A percentile compares a stretch with the other conserved stretches of the same genome.
These are phyloP conservation scores for Periconia sp. DNA, from an alignment of 2,329 filamentous ascomycete genomes.

Conservation along the genomic window DNA sequence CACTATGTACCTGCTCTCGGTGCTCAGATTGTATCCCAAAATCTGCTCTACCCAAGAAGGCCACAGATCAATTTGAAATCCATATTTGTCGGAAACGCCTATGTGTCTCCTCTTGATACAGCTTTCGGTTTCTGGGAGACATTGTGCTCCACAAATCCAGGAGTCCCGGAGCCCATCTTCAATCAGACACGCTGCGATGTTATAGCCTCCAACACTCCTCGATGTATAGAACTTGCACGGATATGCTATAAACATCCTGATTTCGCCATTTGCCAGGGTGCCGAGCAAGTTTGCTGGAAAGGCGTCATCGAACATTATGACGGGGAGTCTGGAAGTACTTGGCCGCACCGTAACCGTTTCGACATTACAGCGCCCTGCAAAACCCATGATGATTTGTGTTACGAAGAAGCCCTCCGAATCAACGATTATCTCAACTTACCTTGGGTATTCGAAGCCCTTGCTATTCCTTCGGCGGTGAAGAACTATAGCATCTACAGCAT, in stretches of 20 bases:
- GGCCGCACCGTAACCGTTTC: slow-evolving; percentile 43
- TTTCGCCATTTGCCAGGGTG: slow-evolving; percentile 45
- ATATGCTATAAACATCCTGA: slow-evolving; percentile 46
- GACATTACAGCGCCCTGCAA: slow-evolving; percentile 47
- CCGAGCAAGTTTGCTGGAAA: slow-evolving; percentile 40
- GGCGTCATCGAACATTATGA: slow-evolving; percentile 47
- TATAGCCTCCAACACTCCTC: slow-evolving; percentile 49
- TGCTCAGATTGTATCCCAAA: slow-evolving; percentile 49
- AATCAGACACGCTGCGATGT: slow-evolving; percentile 51
- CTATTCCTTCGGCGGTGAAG: slow-evolving; percentile 33
- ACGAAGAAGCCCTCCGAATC: slow-evolving; percentile 32
- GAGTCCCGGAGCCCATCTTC: slow-evolving; percentile 46
- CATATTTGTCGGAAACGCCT: slow-evolving; percentile 52
- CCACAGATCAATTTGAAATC: slow-evolving; percentile 48
- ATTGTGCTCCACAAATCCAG: slow-evolving; percentile 50
- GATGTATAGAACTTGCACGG: slow-evolving; percentile 47
- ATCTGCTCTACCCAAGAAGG: slow-evolving; percentile 44
- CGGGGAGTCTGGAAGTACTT: slow-evolving; percentile 42
- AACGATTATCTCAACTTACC: slow-evolving; percentile 38
- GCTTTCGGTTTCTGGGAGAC: slow-evolving; percentile 51
- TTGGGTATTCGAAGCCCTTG: slow-evolving; percentile 34
- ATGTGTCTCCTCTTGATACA: slow-evolving; percentile 46
- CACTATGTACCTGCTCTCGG: slow-evolving; percentile 52
- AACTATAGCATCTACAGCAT: slow-evolving; percentile 33
- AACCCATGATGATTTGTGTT: slow-evolving; percentile 42